Base-by-base conservation (phyloP, 345 rosid species). In the Hibiscus tridactylites region DNA sequence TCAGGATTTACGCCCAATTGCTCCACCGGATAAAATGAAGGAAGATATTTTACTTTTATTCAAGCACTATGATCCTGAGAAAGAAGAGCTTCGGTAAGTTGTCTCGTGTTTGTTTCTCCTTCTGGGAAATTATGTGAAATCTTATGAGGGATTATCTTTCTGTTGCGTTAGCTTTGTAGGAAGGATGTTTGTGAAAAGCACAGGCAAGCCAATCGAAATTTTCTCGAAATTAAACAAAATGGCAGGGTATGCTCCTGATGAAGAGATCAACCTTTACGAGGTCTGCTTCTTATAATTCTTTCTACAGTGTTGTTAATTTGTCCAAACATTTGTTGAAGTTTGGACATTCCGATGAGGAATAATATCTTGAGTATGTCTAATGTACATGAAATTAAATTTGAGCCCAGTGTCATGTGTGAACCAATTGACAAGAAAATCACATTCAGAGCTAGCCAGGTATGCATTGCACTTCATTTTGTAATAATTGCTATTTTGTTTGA, bases 211-310 rank as follows among this genome's bases (percentile, higher is more conserved):
- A 4, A 29, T 74, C 16, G 88, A 89, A 67, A 81, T 86, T 73
- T 72, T 89, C 67, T 71, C 85, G 70, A 89, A 83, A 73, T 81
- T 89, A 62, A 89, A 87, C 80, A 82, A 84, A 78, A 83, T 89
- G 95, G 95, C 87, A 64, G 95, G 89, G 28, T 86, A 84, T 78
- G 73, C 82, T 60, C 83, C 86, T 42, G 87, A 86, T 71, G 86
- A 89, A 74, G 91, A 85, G 70, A 89, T 89, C 54, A 84, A 89
- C 54, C 95, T 89, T 56, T 89, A 78, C 56, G 91, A 89, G 91
- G 95, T 87, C 73, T 75, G 87, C 79, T 68, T 62, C 21, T 62
- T 24, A 42, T 42, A 17, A 42, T 61, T 1, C 13, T 17, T 31
- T 15, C 33, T 21, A 39, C 4, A 28, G 21, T 50, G 21, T 24